These are phyloP conservation scores for Geosmithia putterillii DNA, from an alignment of 2,329 filamentous ascomycete species.

Conservation along the genomic window DNA sequence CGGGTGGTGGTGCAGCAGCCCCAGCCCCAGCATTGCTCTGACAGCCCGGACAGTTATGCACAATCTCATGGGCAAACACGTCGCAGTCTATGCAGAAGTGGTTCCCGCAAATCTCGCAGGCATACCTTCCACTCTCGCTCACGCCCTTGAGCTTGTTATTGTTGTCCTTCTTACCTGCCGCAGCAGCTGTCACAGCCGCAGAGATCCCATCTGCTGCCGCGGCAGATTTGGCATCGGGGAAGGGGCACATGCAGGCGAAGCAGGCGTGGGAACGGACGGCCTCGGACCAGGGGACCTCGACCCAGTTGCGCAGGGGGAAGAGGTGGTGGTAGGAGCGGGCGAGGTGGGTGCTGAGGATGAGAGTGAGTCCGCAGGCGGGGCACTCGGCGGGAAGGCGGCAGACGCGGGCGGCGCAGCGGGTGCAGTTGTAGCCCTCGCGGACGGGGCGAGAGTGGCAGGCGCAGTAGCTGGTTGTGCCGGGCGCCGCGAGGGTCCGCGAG, in stretches of 20 bases:
- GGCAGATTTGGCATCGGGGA: slow-evolving; percentile 37
- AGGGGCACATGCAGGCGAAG: slow-evolving; percentile 63
- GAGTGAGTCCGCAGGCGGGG: slow-evolving; percentile 77
- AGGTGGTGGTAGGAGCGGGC: slow-evolving; percentile 89
- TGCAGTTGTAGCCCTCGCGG: slow-evolving; percentile 81
- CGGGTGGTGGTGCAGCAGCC: slow-evolving; percentile 5
- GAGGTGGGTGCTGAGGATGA: slow-evolving; percentile 88
- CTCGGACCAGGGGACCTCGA: slow-evolving; percentile 72
- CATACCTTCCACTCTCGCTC: slow-evolving; percentile 79
- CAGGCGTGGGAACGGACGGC: slow-evolving; percentile 55
- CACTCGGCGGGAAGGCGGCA: slow-evolving; percentile 86
- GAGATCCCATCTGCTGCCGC: slow-evolving; percentile 14
- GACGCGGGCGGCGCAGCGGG: slow-evolving; percentile 77
- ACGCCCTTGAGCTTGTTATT: slow-evolving; percentile 44
- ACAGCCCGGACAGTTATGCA: slow-evolving; percentile 94
- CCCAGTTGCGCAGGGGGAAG: slow-evolving; percentile 83
- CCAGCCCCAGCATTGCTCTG: slow-evolving; percentile 32
- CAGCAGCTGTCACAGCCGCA: slow-evolving; percentile 1
- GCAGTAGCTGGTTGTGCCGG: slow-evolving; percentile 59
- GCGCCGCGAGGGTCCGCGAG: slow-evolving; percentile 63
- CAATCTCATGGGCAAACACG: slow-evolving; percentile 83
- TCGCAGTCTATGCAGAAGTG: slow-evolving; percentile 99
- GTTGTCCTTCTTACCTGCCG: slow-evolving; percentile 7
- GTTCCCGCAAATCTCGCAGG: slow-evolving; percentile 72
- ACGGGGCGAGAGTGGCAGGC: slow-evolving; percentile 80